Evolutionary conservation across 495 filamentous ascomycete genomes (phyloP), one percentile per base, ranked within the genome.

Genomic region (Penicillium herquei): DNA sequence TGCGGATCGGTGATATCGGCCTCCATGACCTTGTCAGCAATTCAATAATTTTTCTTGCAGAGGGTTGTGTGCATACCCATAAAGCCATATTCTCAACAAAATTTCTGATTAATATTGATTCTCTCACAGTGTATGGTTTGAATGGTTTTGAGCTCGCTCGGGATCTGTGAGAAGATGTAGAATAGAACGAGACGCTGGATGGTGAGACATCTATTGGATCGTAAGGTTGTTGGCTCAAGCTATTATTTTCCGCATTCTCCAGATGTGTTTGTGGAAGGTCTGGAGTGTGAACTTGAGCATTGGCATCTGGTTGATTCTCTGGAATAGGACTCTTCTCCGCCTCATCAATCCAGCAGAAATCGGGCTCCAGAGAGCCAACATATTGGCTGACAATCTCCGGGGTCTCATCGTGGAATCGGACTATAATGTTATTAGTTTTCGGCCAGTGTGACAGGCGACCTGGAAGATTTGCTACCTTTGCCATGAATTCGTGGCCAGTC

Each of bases 11-110:
- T 68, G 32, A 68, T 68, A 57, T 70, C 67, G 10, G 65, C 67
- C 67, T 70, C 8, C 21, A 26, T 26, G 4, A 26, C 1, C 21
- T 26, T 26, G 21, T 26, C 21, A 26, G 21, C 21, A 26, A 26
- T 26, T 26, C 21, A 26, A 26, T 4, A 26, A 26, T 26, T 26
- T 4, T 26, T 26, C 21, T 26, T 26, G 21, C 21, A 4, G 21
- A 26, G 21, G 4, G 21, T 26, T 26, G 21, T 26, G 21, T 26
- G 49, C 67, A 13, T 39, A 70, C 67, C 67, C 67, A 70, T 17
- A 70, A 44, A 3, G 67, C 67, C 67, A 70, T 70, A 33, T 68
- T 70, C 35, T 70, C 67, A 14, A 70, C 60, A 45, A 60, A 70
- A 32, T 70, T 70, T 5, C 67, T 54, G 43, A 70, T 56, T 26